Conservation (phyloP, 2,329 filamentous ascomycete species). For the Cryphonectria naterciae region DNA sequence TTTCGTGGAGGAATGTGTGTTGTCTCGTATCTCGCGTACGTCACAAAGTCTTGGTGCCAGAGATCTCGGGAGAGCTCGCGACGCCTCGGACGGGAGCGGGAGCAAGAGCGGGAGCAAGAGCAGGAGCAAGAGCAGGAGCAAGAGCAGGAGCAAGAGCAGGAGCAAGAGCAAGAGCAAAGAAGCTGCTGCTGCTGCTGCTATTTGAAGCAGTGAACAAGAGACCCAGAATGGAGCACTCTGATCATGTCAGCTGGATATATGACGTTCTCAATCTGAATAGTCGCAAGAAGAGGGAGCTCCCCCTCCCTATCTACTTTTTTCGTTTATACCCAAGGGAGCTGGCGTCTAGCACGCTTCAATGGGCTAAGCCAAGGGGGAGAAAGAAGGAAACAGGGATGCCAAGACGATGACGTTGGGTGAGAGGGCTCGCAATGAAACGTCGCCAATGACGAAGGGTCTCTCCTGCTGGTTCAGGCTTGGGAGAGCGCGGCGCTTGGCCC, state of each 20-base stretch:
- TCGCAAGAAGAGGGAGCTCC: not conserved
- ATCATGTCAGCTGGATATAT: not conserved
- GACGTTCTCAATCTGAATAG: not conserved
- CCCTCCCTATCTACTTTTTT: not conserved
- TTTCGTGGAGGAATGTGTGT: conserved; percentile 3
- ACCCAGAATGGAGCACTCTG: not conserved
- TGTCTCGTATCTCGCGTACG: not conserved
- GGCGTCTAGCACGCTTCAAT: not conserved
- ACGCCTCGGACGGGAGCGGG: not conserved
- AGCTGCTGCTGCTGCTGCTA: not conserved
- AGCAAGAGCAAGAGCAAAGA: not conserved
- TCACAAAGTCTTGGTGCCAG: not conserved
- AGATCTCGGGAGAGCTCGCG: not conserved
- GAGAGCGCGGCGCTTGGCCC: conserved; percentile 6
- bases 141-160: not conserved
- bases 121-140: not conserved
- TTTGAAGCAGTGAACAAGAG: not conserved
- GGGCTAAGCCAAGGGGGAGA: not conserved
- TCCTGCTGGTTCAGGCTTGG: not conserved
- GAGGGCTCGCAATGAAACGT: not conserved
- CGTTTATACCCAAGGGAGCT: not conserved
- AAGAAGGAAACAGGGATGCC: conserved; percentile 5
- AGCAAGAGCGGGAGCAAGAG: not conserved
- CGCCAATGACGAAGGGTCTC: not conserved
- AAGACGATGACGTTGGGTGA: conserved; percentile 9